Evolutionary conservation across 2,329 filamentous ascomycete genomes (phyloP), one percentile per base, ranked within the genome.

Genomic region (Fulvia fulva): DNA sequence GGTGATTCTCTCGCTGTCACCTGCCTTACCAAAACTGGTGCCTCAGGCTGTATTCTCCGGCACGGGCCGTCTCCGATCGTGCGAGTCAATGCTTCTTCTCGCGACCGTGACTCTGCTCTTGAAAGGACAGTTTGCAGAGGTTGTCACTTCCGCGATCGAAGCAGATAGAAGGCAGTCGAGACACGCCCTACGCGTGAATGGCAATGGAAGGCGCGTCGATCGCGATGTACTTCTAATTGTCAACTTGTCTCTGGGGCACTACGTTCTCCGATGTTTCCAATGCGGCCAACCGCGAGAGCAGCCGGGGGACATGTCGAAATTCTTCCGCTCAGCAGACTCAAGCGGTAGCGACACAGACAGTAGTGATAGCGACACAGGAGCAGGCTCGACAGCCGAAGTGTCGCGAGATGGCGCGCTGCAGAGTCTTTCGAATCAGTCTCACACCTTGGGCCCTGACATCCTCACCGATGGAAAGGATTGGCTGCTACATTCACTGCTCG

Each of bases 401-500:
- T 30, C 47, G 21, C 44, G 8, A 3, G 19, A 23, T 47, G 44
- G 14, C 37, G 37, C 37, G n/a, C 19, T 41, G 16, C 37, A n/a
- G 1, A n/a, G 4, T 19, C 8, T n/a, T 41, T n/a, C 37, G n/a
- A 41, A n/a, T n/a, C 37, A 41, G 37, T 41, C 37, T 41, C 37
- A 41, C 37, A 4, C 37, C 5, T 19, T 41, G 37, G 37, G 37
- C 16, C 37, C 37, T 7, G 19, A 41, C 16, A 41, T 32, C 9
- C 16, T 30, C 14, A 19, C 23, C 11, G 19, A 32, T 16, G 57
- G 52, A 21, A 62, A 66, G 32, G 73, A 78, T 55, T 63, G 77
- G 14, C 61, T 79, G 11, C 62, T 80, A 5, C 77, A 79, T 63
- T 73, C 78, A 1, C 61, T 80, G 22, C 67, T 80, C 1, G 78